Evolutionary conservation across 2,329 filamentous ascomycete genomes (phyloP), one percentile per base, ranked within the genome.

Genomic region (Phyllosticta paracitricarpa): DNA sequence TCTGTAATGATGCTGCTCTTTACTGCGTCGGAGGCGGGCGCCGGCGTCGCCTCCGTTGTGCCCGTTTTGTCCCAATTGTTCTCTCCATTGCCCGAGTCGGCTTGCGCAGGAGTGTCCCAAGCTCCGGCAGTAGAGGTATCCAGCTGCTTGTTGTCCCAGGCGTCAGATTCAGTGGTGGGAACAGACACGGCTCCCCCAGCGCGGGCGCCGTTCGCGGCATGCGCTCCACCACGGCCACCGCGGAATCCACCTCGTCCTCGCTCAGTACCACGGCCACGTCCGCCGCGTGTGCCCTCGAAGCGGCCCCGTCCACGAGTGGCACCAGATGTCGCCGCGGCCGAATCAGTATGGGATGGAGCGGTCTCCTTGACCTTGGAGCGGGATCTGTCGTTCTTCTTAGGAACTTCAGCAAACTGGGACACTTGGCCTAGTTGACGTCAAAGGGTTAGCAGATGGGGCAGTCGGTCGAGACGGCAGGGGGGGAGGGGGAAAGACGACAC

Each of bases 371-470:
- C 79, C 82, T 92, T 93, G 67, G 86, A 82, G 75, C 86, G 85
- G 69, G 85, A 78, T 66, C 83, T 80, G 68, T 88, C 84, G 80
- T 91, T 92, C 70, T 84, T 83, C 81, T 89, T 89, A 67, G 87
- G 88, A 67, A 94, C 89, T 74, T 93, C 89, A 68, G 86, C 87
- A 84, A 91, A 94, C 79, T 91, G 89, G 66, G 89, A 86, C 70
- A 92, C 87, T 66, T 84, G 83, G 70, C 89, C 89, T 91, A 70
- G 63, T 66, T 30, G 40, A 10, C 51, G 40, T 51, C 58, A 33
- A 22, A 22, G 33, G 48, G 63, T 67, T 33, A 69, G 63, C 57
- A 54, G 58, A 73, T 73, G 14, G 30, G 19, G 35, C 52, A 26
- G 33, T 4, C 3, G 40, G 33, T 4, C n/a, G 40, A 35, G 26